Percentiles rank a stretch among this genome's conserved stretches.
phyloP scores from a whole-genome alignment of 1,139 yeast genomes.

The Debaryomyces sp. region DNA sequence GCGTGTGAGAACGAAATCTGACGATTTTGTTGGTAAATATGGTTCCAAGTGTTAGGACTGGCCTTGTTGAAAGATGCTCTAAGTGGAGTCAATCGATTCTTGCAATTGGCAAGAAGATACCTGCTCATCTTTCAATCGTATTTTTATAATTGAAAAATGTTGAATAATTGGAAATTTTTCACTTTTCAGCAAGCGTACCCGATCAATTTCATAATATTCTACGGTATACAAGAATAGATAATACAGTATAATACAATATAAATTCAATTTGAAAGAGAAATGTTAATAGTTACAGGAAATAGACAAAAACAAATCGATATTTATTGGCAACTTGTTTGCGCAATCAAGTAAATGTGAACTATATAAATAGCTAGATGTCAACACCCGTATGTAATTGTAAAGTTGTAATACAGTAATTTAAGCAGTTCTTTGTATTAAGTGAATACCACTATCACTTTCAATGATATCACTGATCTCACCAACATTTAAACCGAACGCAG shows the following conservation, averaged over 20 bases:
- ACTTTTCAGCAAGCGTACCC: neutral
- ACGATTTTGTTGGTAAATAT: neutral
- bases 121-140: neutral
- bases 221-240: neutral
- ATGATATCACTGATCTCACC: constrained; percentile 85
- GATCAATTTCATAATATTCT: neutral
- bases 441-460: constrained; percentile 91
- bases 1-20: constrained; percentile 9
- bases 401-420: constrained; percentile 21
- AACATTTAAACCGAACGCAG: constrained; percentile 76
- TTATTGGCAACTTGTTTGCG: neutral
- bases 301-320: neutral
- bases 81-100: neutral
- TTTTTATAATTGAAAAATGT: neutral
- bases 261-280: neutral
- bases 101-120: neutral
- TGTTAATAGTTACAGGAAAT: neutral
- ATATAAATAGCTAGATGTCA: neutral
- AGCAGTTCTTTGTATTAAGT: constrained; percentile 82
- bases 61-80: neutral
- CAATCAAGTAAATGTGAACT: neutral
- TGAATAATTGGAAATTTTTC: neutral
- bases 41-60: neutral
- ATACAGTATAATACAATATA: neutral
- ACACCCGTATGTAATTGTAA: neutral